These are phyloP conservation scores for Huiozyma sinensis DNA, from an alignment of 805 yeast species.

Conservation along the genomic window DNA sequence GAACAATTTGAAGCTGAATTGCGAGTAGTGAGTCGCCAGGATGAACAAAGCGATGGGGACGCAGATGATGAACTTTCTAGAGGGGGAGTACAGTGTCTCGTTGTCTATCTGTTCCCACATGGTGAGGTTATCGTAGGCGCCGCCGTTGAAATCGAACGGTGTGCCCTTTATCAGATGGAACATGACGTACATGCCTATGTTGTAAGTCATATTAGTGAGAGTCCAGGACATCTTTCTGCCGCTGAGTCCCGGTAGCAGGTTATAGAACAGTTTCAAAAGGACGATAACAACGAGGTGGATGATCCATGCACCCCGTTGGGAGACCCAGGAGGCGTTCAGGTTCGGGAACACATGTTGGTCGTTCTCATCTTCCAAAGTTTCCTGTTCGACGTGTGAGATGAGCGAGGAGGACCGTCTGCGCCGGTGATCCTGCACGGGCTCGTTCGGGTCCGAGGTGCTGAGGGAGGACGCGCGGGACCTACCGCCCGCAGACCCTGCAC, in stretches of 20 bases:
- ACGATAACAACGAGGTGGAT: slow-evolving; percentile 78
- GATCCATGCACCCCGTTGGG: slow-evolving; percentile 92
- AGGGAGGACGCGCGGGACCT: not conserved
- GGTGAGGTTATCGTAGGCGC: slow-evolving; percentile 89
- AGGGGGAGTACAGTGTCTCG: slow-evolving; percentile 95
- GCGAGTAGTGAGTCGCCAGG: slow-evolving; percentile 81
- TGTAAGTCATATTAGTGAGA: slow-evolving; percentile 80
- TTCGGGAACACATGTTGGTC: slow-evolving; percentile 87
- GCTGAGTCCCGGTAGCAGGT: slow-evolving; percentile 68
- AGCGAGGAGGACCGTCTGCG: slow-evolving; percentile 81
- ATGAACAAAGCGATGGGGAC: slow-evolving; percentile 88
- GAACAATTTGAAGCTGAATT: slow-evolving; percentile 71
- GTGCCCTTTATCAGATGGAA: slow-evolving; percentile 95
- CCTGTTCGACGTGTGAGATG: slow-evolving; percentile 88
- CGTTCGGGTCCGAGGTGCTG: slow-evolving; percentile 7
- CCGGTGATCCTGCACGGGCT: slow-evolving; percentile 29
- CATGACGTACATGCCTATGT: slow-evolving; percentile 88
- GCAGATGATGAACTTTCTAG: slow-evolving; percentile 81
- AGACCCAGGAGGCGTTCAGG: slow-evolving; percentile 92
- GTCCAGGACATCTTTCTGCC: slow-evolving; percentile 76
- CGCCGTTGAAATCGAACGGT: slow-evolving; percentile 92
- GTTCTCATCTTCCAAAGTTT: slow-evolving; percentile 79
- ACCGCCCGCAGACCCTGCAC: not conserved
- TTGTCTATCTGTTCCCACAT: slow-evolving; percentile 98
- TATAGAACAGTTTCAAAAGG: slow-evolving; percentile 64